phyloP scores from a whole-genome alignment of 169 alveolate genomes.

The Eimeria mitis region DNA sequence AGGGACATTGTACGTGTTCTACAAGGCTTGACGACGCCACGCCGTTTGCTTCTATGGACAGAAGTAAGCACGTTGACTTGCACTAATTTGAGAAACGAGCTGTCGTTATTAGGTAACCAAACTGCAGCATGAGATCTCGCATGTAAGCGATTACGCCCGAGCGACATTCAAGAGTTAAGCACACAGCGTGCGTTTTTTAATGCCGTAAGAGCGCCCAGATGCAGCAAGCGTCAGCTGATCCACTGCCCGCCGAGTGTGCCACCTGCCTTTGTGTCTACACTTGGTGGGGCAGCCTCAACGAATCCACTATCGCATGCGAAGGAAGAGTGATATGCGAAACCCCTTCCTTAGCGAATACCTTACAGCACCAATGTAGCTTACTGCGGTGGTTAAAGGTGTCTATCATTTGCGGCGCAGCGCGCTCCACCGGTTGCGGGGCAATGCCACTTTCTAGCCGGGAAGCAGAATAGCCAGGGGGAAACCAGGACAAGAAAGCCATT shows the following conservation, averaged over 20 bases:
- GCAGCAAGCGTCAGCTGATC: not conserved
- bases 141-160: not conserved
- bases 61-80: not conserved
- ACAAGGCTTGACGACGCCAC: not conserved
- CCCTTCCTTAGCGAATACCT: not conserved
- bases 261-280: not conserved
- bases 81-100: not conserved
- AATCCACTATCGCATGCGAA: not conserved
- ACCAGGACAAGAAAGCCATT: not conserved
- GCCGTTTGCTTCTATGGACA: not conserved
- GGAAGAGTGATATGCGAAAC: not conserved
- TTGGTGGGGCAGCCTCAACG: not conserved
- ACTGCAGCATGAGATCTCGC: not conserved
- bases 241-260: not conserved
- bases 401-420: not conserved
- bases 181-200: not conserved
- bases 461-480: not conserved
- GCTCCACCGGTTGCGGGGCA: not conserved
- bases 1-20: not conserved
- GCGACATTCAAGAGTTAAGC: not conserved
- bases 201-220: not conserved
- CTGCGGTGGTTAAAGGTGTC: not conserved
- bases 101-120: not conserved
- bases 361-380: not conserved
- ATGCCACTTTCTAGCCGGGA: not conserved